Percentiles rank a stretch among this genome's conserved stretches.
These are phyloP conservation scores for Wickerhamomyces hampshirensis DNA, from an alignment of 805 yeast species.

Conservation along the genomic window DNA sequence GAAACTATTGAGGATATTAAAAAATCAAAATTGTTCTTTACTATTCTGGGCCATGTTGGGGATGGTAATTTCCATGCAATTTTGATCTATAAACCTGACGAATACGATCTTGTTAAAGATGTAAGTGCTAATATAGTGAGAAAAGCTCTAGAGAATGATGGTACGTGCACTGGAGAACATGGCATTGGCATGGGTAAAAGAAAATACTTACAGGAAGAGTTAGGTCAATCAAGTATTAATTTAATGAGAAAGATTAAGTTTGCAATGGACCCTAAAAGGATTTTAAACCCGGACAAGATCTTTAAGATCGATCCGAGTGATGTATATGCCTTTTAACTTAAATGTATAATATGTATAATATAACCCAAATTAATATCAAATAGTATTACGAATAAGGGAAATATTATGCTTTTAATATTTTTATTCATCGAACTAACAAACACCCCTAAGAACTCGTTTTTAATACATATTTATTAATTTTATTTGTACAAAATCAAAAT, in stretches of 20 bases:
- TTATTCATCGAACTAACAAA: not conserved
- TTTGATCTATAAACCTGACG: slow-evolving; percentile 52
- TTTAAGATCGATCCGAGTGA: slow-evolving; percentile 56
- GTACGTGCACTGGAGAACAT: slow-evolving; percentile 85
- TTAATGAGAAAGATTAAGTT: slow-evolving; percentile 70
- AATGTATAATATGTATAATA: too few relatives aligned
- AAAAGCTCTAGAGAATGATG: slow-evolving; percentile 63
- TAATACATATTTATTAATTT: slow-evolving; percentile 7
- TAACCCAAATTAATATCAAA: too few relatives aligned
- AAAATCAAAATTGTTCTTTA: slow-evolving; percentile 45
- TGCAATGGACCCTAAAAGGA: slow-evolving; percentile 67
- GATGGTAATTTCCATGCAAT: slow-evolving; percentile 79
- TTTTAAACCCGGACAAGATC: slow-evolving; percentile 76
- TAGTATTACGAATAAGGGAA: too few relatives aligned
- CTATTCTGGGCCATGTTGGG: slow-evolving; percentile 77
- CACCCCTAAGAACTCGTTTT: slow-evolving; percentile 2
- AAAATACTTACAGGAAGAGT: slow-evolving; percentile 51
- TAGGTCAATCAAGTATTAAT: slow-evolving; percentile 62
- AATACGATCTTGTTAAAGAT: slow-evolving; percentile 40
- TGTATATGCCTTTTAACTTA: not conserved
- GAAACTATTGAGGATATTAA: slow-evolving; percentile 58
- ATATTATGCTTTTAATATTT: not conserved
- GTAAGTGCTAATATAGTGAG: slow-evolving; percentile 60
- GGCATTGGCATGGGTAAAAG: slow-evolving; percentile 80
- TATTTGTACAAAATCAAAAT: slow-evolving; percentile 1